A percentile compares a stretch with the other conserved stretches of the same genome.
Evolutionary conservation across 2,329 filamentous ascomycete genomes (phyloP).

Genomic region (Xylaria sp.): DNA sequence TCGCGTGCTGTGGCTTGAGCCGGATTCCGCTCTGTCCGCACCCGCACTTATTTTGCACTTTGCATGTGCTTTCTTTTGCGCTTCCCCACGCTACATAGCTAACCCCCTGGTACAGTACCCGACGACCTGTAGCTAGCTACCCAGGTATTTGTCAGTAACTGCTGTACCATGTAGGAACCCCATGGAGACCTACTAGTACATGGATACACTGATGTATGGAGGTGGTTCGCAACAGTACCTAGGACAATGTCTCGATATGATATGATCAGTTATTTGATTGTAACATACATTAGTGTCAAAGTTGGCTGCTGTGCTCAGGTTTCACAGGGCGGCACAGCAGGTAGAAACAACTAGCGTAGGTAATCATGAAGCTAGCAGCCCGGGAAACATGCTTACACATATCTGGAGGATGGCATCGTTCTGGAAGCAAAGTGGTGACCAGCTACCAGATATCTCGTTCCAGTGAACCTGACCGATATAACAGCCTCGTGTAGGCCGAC

Average conservation of each 20-base stretch:
- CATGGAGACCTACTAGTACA: too few relatives aligned
- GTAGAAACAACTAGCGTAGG: not conserved
- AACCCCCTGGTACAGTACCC: not conserved
- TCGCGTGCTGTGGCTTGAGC: conserved; percentile 25
- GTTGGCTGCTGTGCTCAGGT: conserved; percentile 2
- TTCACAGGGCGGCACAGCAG: not conserved
- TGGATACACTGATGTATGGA: too few relatives aligned
- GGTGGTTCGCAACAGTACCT: too few relatives aligned
- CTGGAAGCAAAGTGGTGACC: conserved; percentile 3
- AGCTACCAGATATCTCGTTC: not conserved
- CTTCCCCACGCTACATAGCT: conserved; percentile 1
- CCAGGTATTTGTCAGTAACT: not conserved
- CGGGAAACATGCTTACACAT: not conserved
- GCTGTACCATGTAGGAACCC: too few relatives aligned
- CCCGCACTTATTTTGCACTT: conserved; percentile 4
- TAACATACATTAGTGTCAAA: not conserved
- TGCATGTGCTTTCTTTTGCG: conserved; percentile 20
- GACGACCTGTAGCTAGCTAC: not conserved
- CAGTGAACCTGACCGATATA: not conserved
- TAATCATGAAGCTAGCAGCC: not conserved
- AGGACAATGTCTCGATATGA: not conserved
- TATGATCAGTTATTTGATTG: not conserved
- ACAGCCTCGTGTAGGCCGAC: too few relatives aligned
- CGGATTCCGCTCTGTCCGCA: not conserved
- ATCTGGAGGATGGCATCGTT: not conserved